Conservation (phyloP, 306 rosid genomes). For the Lotus japonicus region DNA sequence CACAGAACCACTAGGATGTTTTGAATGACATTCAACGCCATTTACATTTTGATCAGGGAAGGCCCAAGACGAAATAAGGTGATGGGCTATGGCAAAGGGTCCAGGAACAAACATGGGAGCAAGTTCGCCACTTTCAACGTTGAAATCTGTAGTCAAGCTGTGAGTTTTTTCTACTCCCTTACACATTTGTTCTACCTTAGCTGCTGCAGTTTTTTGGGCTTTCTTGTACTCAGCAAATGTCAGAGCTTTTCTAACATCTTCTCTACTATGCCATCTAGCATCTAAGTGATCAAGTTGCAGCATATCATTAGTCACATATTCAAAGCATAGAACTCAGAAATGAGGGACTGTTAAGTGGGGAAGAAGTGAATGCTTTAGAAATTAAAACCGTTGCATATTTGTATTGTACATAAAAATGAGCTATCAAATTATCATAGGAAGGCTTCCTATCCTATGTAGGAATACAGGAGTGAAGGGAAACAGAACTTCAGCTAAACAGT, state of each 20-base stretch:
- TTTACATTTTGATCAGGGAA: slow-evolving; percentile 35
- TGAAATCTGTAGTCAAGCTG: slow-evolving; percentile 60
- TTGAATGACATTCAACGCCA: slow-evolving; percentile 21
- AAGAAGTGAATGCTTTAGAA: neutral
- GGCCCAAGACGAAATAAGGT: slow-evolving; percentile 84
- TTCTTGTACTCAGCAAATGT: slow-evolving; percentile 68
- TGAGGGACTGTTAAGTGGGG: neutral
- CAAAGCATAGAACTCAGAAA: neutral
- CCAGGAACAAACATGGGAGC: slow-evolving; percentile 89
- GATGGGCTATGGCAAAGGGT: slow-evolving; percentile 89
- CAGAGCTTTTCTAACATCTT: slow-evolving; percentile 76
- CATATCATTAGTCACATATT: slow-evolving; percentile 13
- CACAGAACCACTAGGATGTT: slow-evolving; percentile 35
- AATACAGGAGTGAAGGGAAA: neutral
- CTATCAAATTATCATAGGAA: neutral
- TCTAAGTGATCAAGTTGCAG: slow-evolving; percentile 28
- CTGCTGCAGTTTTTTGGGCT: slow-evolving; percentile 66
- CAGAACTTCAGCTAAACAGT: neutral
- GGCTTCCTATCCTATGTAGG: neutral
- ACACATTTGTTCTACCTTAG: slow-evolving; percentile 77
- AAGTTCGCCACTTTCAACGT: slow-evolving; percentile 74
- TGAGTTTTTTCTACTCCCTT: slow-evolving; percentile 68
- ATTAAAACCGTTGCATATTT: neutral
- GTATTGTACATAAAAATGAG: neutral
- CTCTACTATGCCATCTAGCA: slow-evolving; percentile 76